phyloP scores from a whole-genome alignment of 176 grass and related monocot species.

The Phoenix dactylifera region DNA sequence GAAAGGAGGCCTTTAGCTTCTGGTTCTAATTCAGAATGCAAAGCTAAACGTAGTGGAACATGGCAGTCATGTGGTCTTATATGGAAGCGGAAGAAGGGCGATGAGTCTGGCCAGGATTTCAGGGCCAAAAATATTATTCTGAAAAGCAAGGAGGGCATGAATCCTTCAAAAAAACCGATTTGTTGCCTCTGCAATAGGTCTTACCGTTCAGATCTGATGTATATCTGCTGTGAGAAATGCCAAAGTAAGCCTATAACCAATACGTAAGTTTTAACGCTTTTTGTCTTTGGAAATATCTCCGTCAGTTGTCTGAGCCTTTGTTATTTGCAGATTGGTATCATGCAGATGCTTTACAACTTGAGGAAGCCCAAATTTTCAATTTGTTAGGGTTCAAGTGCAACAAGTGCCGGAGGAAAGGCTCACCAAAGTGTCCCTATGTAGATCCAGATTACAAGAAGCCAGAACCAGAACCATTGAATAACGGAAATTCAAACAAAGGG shows the following conservation, averaged over 20 bases:
- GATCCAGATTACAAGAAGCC: conserved; percentile 37
- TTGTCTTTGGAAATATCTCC: background rate
- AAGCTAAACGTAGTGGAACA: conserved; percentile 22
- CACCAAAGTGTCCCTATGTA: conserved; percentile 69
- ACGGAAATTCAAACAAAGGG: conserved; percentile 4
- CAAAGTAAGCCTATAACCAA: conserved; percentile 40
- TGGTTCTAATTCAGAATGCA: conserved; percentile 26
- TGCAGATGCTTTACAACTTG: conserved; percentile 74
- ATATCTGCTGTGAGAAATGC: conserved; percentile 83
- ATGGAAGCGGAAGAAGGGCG: conserved; percentile 60
- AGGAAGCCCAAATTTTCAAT: conserved; percentile 61
- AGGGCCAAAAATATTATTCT: conserved; percentile 68
- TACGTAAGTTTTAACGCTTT: conserved; percentile 17
- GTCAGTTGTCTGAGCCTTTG: background rate
- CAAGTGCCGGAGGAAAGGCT: conserved; percentile 76
- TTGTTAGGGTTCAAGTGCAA: conserved; percentile 70
- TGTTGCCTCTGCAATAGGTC: conserved; percentile 70
- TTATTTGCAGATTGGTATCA: conserved; percentile 82
- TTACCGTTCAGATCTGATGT: conserved; percentile 58
- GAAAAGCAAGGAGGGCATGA: conserved; percentile 50
- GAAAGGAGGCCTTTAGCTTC: conserved; percentile 28
- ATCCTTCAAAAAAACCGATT: conserved; percentile 30
- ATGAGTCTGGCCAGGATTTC: conserved; percentile 42
- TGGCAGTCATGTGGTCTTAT: conserved; percentile 61
- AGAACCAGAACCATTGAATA: conserved; percentile 13